phyloP scores from a whole-genome alignment of 2,329 filamentous ascomycete species.

The Fusarium nodosum region DNA sequence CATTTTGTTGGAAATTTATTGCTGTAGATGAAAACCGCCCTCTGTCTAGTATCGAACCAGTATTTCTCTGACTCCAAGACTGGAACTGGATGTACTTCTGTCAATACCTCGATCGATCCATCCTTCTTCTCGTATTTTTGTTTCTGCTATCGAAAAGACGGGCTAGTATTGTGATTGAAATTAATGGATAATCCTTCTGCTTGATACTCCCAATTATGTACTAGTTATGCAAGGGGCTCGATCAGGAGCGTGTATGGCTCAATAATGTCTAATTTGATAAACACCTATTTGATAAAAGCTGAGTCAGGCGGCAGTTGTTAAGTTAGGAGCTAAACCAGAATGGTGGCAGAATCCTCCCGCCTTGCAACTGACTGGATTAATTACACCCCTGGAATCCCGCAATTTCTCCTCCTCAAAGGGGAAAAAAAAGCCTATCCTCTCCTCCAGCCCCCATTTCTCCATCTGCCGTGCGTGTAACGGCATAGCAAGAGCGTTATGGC shows the following conservation, averaged over 20 bases:
- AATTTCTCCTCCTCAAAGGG: neutral
- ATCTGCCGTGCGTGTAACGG: neutral
- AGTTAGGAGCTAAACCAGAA: neutral
- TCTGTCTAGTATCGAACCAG: too few species aligned
- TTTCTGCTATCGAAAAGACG: too few species aligned
- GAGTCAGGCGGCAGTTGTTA: neutral
- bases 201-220: too few species aligned
- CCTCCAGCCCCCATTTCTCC: neutral
- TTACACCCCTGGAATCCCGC: neutral
- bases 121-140: too few species aligned
- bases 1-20: too few species aligned
- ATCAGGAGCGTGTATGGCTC: neutral
- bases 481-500: neutral
- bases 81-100: too few species aligned
- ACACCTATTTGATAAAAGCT: neutral
- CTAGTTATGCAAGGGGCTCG: neutral
- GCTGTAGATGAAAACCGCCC: too few species aligned
- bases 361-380: neutral
- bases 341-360: neutral
- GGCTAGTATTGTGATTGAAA: too few species aligned
- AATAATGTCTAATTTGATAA: neutral
- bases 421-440: neutral
- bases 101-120: too few species aligned
- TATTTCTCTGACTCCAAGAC: too few species aligned
- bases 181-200: too few species aligned